Evolutionary conservation across 129 eudicot species (phyloP).

Genomic region (Flaveria trinervia): DNA sequence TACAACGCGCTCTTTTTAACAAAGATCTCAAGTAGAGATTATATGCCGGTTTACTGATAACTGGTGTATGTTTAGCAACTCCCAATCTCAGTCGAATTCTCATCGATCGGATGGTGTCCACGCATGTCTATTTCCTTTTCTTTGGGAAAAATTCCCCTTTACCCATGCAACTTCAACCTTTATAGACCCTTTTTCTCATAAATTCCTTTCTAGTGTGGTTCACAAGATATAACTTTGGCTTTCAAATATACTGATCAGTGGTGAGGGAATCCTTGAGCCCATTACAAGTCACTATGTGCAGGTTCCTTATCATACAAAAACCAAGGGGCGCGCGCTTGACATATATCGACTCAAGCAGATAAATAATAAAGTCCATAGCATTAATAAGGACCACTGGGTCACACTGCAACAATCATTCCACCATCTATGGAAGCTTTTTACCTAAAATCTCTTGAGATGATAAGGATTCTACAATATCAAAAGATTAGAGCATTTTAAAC

Average conservation of each 20-base stretch:
- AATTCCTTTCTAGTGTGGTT: slow-evolving; percentile 40
- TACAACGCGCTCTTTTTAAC: slow-evolving; percentile 9
- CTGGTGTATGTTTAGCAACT: slow-evolving; percentile 12
- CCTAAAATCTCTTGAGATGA: slow-evolving; percentile 37
- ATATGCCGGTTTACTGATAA: slow-evolving; percentile 15
- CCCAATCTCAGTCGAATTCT: slow-evolving; percentile 18
- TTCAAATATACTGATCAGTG: slow-evolving; percentile 34
- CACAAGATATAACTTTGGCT: slow-evolving; percentile 36
- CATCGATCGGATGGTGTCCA: slow-evolving; percentile 32
- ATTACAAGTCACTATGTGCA: slow-evolving; percentile 26
- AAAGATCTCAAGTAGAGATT: slow-evolving; percentile 13
- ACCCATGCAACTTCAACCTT: slow-evolving; percentile 27
- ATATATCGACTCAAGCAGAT: slow-evolving; percentile 23
- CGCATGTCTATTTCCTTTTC: slow-evolving; percentile 48
- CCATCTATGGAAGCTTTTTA: slow-evolving; percentile 43
- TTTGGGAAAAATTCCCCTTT: slow-evolving; percentile 50
- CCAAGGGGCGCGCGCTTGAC: neutral
- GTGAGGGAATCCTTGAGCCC: slow-evolving; percentile 33
- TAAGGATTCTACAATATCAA: slow-evolving; percentile 56
- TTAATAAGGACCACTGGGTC: slow-evolving; percentile 38
- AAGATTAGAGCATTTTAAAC: slow-evolving; percentile 29
- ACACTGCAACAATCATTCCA: slow-evolving; percentile 35
- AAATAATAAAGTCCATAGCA: slow-evolving; percentile 10
- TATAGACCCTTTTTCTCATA: neutral
- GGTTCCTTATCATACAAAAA: slow-evolving; percentile 1